Conservation (phyloP, 2,329 filamentous ascomycete species). For the Sordariomycetes sp. region DNA sequence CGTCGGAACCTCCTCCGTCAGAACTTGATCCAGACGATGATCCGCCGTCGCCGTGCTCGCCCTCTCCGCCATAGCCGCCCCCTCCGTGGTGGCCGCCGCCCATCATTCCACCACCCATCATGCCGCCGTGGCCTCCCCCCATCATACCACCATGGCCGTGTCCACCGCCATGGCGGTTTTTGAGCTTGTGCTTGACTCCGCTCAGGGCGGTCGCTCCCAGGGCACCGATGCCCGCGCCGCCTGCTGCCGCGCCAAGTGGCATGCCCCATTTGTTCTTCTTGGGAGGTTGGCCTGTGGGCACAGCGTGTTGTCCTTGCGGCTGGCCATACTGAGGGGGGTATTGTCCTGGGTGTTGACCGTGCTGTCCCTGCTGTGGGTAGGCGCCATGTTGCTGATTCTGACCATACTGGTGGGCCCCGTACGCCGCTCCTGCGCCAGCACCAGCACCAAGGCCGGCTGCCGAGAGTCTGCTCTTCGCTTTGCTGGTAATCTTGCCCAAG, state of each 20-base stretch:
- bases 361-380: background rate
- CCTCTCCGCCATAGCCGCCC: background rate
- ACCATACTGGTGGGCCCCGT: conserved; percentile 1
- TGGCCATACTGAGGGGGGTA: conserved; percentile 1
- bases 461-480: conserved; percentile 3
- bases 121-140: background rate
- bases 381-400: background rate
- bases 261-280: conserved; percentile 4
- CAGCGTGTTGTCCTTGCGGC: background rate
- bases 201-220: conserved; percentile 1
- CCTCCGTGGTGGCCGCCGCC: conserved; percentile 1
- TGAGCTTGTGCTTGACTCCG: background rate
- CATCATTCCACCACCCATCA: too few species aligned
- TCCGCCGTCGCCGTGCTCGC: background rate
- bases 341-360: background rate
- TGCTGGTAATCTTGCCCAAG: conserved; percentile 2
- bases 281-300: background rate
- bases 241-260: conserved; percentile 3
- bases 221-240: conserved; percentile 1
- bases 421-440: background rate
- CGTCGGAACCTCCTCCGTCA: background rate
- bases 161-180: background rate
- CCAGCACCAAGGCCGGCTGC: conserved; percentile 1
- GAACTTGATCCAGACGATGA: background rate
- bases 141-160: background rate